Conservation (phyloP, 169 alveolate species). For the Amoebophrya sp. region DNA sequence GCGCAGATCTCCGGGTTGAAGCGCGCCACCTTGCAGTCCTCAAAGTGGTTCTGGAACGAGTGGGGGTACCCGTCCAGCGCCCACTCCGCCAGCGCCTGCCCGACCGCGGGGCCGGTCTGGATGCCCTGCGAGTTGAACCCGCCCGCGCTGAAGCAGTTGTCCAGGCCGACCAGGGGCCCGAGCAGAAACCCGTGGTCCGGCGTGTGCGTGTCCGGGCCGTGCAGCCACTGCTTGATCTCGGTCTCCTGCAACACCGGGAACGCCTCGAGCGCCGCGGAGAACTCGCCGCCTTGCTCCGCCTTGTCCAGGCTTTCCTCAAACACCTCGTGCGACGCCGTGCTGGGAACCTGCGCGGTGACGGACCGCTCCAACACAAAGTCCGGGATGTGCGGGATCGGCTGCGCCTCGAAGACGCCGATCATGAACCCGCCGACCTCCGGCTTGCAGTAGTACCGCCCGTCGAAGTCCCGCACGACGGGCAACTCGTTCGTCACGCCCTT, state of each 20-base stretch:
- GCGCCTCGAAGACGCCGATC: slow-evolving; percentile 34
- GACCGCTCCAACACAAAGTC: slow-evolving; percentile 15
- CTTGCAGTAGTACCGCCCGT: slow-evolving; percentile 19
- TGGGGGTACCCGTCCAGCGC: slow-evolving; percentile 30
- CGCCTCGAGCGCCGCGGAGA: slow-evolving; percentile 20
- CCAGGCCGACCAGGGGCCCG: slow-evolving; percentile 22
- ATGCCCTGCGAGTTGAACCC: slow-evolving; percentile 41
- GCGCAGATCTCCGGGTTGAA: not conserved
- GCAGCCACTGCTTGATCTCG: slow-evolving; percentile 32
- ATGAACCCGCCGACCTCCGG: slow-evolving; percentile 37
- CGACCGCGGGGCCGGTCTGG: slow-evolving; percentile 34
- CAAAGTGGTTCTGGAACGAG: slow-evolving; percentile 24
- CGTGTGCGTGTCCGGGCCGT: slow-evolving; percentile 37
- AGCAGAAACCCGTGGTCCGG: slow-evolving; percentile 19
- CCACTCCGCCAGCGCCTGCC: slow-evolving; percentile 31
- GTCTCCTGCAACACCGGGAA: slow-evolving; percentile 22
- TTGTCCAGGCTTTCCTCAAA: slow-evolving; percentile 28
- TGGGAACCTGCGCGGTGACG: not conserved
- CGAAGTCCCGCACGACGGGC: slow-evolving; percentile 35
- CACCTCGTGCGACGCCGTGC: slow-evolving; percentile 1
- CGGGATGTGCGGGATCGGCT: slow-evolving; percentile 29
- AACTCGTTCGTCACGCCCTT: slow-evolving; percentile 5
- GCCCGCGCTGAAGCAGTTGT: not conserved
- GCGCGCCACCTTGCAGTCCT: not conserved
- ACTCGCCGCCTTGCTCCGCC: slow-evolving; percentile 30